Conservation (phyloP, 2,329 filamentous ascomycete genomes). For the Aspergillus tamarii region DNA sequence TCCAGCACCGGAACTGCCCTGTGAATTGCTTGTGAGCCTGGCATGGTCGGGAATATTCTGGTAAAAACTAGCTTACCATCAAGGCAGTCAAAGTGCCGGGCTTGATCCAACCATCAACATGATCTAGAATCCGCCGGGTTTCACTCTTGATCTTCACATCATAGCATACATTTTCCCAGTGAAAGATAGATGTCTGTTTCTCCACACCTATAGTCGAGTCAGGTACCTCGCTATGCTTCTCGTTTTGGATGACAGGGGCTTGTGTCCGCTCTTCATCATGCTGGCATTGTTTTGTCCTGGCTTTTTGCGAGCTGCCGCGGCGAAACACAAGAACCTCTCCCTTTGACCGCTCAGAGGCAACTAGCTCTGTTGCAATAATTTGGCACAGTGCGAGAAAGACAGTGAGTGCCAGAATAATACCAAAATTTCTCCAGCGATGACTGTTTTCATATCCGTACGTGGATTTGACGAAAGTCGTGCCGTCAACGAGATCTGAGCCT, state of each 20-base stretch:
- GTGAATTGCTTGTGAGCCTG: background rate
- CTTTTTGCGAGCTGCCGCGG: constrained; percentile 10
- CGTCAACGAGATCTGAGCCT: constrained; percentile 57
- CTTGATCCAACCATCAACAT: constrained; percentile 56
- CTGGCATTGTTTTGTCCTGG: constrained; percentile 3
- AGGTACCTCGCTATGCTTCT: background rate
- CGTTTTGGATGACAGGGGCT: background rate
- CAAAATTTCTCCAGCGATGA: constrained; percentile 69
- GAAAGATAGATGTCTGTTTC: constrained; percentile 71
- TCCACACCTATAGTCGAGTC: constrained; percentile 20
- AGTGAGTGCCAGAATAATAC: constrained; percentile 66
- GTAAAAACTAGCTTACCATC: constrained; percentile 45
- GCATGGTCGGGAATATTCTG: background rate
- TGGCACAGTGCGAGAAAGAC: constrained; percentile 62
- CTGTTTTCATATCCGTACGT: constrained; percentile 59
- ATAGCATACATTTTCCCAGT: constrained; percentile 80
- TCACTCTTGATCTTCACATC: constrained; percentile 77
- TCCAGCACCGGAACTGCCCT: constrained; percentile 61
- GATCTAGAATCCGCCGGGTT: constrained; percentile 60
- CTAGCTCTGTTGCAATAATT: constrained; percentile 44
- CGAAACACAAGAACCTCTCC: constrained; percentile 14
- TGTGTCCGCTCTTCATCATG: constrained; percentile 10
- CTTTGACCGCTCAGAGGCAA: constrained; percentile 42
- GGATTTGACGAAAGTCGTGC: constrained; percentile 59
- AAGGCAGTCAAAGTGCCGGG: constrained; percentile 57